phyloP scores from a whole-genome alignment of 192 early-diverging fungal species.

The Gigaspora rosea region DNA sequence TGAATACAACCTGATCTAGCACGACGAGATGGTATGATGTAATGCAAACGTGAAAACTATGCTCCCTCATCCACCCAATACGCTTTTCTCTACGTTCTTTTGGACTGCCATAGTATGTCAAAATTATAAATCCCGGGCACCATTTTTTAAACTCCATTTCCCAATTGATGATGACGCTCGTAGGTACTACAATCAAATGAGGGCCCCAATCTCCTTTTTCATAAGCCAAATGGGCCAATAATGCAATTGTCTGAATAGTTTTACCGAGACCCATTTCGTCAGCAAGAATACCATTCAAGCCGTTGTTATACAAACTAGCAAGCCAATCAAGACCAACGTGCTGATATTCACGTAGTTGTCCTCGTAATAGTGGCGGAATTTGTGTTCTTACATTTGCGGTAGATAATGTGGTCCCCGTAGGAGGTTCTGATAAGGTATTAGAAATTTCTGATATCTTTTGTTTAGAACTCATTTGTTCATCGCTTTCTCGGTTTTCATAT shows the following conservation, averaged over 20 bases:
- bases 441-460: slow-evolving; percentile 33
- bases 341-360: slow-evolving; percentile 84
- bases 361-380: slow-evolving; percentile 64
- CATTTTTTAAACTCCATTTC: slow-evolving; percentile 72
- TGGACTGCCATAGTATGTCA: slow-evolving; percentile 76
- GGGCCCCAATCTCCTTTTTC: slow-evolving; percentile 62
- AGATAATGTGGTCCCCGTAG: slow-evolving; percentile 41
- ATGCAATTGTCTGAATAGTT: slow-evolving; percentile 68
- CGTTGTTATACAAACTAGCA: slow-evolving; percentile 80
- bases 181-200: slow-evolving; percentile 77
- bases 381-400: slow-evolving; percentile 51
- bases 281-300: slow-evolving; percentile 73
- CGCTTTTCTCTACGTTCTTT: slow-evolving; percentile 65
- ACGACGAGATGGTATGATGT: slow-evolving; percentile 65
- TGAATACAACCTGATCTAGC: slow-evolving; percentile 57
- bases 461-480: slow-evolving; percentile 26
- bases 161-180: slow-evolving; percentile 79
- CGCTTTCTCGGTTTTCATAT: background rate
- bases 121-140: slow-evolving; percentile 69
- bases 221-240: slow-evolving; percentile 68
- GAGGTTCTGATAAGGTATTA: slow-evolving; percentile 28
- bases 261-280: slow-evolving; percentile 73
- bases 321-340: slow-evolving; percentile 91
- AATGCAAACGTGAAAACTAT: slow-evolving; percentile 65
- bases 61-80: slow-evolving; percentile 60